Evolutionary conservation across 257 asterid species (phyloP), one percentile per base, ranked within the genome.

Genomic region (Primulina tabacum): DNA sequence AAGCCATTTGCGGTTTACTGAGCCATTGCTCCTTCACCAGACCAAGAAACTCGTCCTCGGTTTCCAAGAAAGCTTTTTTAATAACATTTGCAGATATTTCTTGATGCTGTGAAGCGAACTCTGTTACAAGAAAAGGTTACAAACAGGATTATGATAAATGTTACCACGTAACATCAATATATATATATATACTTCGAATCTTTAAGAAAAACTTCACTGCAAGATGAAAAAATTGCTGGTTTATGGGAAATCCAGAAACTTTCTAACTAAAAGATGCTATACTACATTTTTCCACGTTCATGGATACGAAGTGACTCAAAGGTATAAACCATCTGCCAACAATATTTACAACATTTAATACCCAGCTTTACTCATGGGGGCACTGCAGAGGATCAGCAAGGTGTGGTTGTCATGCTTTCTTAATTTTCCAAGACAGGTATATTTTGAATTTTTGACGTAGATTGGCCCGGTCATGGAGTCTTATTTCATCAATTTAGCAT

Each of bases 11-110:
- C 35, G 99, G 97, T 70, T 70, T 91, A 35, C 73, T 56, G 16
- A 70, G 73, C 99, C 99, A 93, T 70, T 87, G 87, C 33, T 78
- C 86, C 82, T 79, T 86, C 64, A 93, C 99, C 9, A 79, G 79
- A 59, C 90, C 82, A 18, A 93, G 81, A 61, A 93, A 93, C 70
- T 89, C 96, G 77, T 90, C 92, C 68, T 93, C 99, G 0, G 97
- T 93, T 66, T 82, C 90, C 86, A 91, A 79, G 86, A 86, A 93
- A 8, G 99, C 91, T 77, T 80, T 85, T 70, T 72, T 87, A 50
- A 93, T 85, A n/a, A 89, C 95, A 71, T 69, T 74, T 4, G 84
- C 84, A 12, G 95, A 93, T 14, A 93, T 81, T 43, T 87, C 96
- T 68, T 69, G 82, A 82, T 81, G 86, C 76, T 93, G 92, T 0